phyloP scores from a whole-genome alignment of 257 asterid species.

The Nicotiana paniculata region DNA sequence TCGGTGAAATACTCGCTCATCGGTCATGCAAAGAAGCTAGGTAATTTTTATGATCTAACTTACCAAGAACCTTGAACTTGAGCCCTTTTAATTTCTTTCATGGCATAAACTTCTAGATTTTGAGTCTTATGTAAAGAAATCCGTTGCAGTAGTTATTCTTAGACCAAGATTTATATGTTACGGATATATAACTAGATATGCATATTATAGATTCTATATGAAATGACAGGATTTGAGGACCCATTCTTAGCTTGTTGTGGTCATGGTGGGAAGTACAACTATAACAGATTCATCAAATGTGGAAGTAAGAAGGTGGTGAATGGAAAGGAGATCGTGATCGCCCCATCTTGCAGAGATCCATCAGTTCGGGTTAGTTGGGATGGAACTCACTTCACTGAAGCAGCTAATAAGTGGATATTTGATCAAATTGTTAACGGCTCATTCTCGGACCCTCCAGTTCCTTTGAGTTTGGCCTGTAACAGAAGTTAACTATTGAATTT shows the following conservation, averaged over 20 bases:
- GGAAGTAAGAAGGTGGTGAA: slow-evolving; percentile 48
- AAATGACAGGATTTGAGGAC: slow-evolving; percentile 51
- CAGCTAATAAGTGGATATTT: slow-evolving; percentile 72
- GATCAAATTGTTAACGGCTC: slow-evolving; percentile 52
- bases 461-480: slow-evolving; percentile 44
- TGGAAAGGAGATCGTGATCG: slow-evolving; percentile 47
- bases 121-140: neutral
- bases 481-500: slow-evolving; percentile 9
- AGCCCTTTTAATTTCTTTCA: neutral
- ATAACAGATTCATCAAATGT: slow-evolving; percentile 44
- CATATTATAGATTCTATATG: neutral
- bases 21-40: slow-evolving; percentile 41
- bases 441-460: slow-evolving; percentile 61
- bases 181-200: neutral
- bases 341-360: slow-evolving; percentile 56
- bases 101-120: neutral
- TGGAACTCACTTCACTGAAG: slow-evolving; percentile 72
- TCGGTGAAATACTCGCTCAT: slow-evolving; percentile 52
- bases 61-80: neutral
- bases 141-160: neutral
- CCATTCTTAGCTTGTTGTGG: slow-evolving; percentile 77
- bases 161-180: neutral
- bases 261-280: slow-evolving; percentile 69
- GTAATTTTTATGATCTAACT: slow-evolving; percentile 15
- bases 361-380: slow-evolving; percentile 55